Conservation (phyloP, 208 protist species). For the Acanthamoeba lenticulata region DNA sequence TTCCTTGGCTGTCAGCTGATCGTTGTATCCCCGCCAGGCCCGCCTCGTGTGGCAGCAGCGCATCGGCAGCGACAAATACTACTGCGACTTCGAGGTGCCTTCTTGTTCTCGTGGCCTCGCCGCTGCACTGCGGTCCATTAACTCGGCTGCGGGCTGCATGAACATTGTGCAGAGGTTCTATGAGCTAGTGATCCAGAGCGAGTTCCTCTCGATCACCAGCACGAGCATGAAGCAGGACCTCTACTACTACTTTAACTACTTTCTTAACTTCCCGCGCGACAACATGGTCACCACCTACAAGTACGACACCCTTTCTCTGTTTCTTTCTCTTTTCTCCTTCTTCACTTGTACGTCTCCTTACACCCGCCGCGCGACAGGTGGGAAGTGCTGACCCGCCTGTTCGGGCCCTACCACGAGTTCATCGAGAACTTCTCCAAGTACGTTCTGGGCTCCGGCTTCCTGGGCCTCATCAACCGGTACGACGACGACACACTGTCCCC, state of each 20-base stretch:
- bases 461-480: conserved; percentile 41
- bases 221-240: neutral
- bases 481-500: too few relatives aligned
- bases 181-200: neutral
- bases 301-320: too few relatives aligned
- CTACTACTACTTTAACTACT: neutral
- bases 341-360: neutral
- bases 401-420: neutral
- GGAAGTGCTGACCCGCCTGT: neutral
- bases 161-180: neutral
- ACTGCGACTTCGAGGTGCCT: neutral
- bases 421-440: neutral
- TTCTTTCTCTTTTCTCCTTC: neutral
- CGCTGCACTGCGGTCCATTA: neutral
- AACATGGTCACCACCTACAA: neutral
- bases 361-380: neutral
- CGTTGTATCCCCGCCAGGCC: neutral
- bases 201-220: neutral
- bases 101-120: neutral
- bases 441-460: neutral
- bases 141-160: neutral
- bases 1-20: neutral
- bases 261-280: conserved; percentile 2
- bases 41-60: neutral
- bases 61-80: neutral